Evolutionary conservation across 805 yeast species (phyloP), one percentile per base, ranked within the genome.

Genomic region (Kuraishia borneana): DNA sequence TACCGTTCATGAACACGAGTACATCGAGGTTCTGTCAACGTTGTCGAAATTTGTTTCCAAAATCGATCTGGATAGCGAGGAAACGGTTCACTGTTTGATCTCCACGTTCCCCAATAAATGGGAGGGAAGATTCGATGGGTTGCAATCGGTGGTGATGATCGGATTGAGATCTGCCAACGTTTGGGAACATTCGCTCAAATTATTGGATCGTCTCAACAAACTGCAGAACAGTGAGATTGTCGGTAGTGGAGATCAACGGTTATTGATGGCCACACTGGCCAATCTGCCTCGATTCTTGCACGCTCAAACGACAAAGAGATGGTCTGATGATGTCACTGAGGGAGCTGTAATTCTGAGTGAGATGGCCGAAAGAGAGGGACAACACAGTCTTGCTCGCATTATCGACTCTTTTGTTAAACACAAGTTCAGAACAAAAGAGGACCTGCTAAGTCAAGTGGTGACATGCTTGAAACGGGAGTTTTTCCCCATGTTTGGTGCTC

Each of bases 51-150:
- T 88, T 46, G 71, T 92, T 8, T 75, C 88, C 2, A 89, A 87
- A 48, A 83, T 89, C 47, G 95, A 85, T 50, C 59, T 85, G 34
- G 87, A 82, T 42, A 76, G 94, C 1, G 82, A 79, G 0, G 95
- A 83, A 36, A 83, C 94, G 0, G 89, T 87, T 2, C 74, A 80
- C 18, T 78, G 94, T 52, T 64, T 88, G 39, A 73, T 83, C 13
- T 71, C 92, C 0, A 82, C 92, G 0, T 92, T 88, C 50, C 99
- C 99, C 0, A 76, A 92, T 0, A 80, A 83, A 38, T 92, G 97
- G 98, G 95, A 88, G 49, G 95, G 96, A 1, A 70, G 76, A 37
- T 92, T 87, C 53, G 89, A 80, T 47, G 97, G 97, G 0, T 60
- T 92, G 5, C 95, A 87, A 46, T 77, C 71, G 30, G 66, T 81